Percentiles rank a stretch among this genome's conserved stretches.
These are phyloP conservation scores for Fusarium ambrosium DNA, from an alignment of 2,329 filamentous ascomycete genomes.

Conservation along the genomic window DNA sequence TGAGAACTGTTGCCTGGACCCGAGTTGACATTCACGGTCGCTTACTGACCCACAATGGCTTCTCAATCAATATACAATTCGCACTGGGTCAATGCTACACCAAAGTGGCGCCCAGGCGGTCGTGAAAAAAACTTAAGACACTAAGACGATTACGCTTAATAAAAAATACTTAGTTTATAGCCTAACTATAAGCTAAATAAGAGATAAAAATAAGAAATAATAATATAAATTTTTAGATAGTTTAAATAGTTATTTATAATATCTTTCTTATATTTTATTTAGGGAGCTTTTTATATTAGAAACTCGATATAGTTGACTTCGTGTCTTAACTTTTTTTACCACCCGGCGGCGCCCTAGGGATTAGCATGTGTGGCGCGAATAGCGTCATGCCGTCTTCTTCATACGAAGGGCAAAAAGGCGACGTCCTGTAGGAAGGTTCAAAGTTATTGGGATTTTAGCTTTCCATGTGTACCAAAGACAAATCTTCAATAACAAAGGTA, in stretches of 20 bases:
- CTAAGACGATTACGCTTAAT: no score
- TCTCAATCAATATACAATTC: neutral
- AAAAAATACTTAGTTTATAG: no score
- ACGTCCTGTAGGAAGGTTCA: neutral
- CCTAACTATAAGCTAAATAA: no score
- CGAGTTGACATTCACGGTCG: neutral
- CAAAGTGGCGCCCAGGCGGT: neutral
- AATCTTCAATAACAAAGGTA: neutral
- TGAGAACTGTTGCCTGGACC: neutral
- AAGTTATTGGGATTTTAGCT: neutral
- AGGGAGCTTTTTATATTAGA: no score
- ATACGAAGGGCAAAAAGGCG: neutral
- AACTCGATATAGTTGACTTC: no score
- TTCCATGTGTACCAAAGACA: neutral
- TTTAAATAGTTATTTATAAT: no score
- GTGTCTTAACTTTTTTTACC: no score
- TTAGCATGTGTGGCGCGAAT: neutral
- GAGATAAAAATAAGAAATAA: no score
- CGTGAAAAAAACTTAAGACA: no score
- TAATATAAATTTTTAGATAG: no score
- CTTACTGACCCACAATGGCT: neutral
- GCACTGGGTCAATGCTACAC: neutral
- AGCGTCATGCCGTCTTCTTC: neutral
- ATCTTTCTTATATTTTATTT: no score
- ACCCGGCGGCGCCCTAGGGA: neutral